These are phyloP conservation scores for Eucalyptus lansdowneana DNA, from an alignment of 345 rosid species.

Conservation along the genomic window DNA sequence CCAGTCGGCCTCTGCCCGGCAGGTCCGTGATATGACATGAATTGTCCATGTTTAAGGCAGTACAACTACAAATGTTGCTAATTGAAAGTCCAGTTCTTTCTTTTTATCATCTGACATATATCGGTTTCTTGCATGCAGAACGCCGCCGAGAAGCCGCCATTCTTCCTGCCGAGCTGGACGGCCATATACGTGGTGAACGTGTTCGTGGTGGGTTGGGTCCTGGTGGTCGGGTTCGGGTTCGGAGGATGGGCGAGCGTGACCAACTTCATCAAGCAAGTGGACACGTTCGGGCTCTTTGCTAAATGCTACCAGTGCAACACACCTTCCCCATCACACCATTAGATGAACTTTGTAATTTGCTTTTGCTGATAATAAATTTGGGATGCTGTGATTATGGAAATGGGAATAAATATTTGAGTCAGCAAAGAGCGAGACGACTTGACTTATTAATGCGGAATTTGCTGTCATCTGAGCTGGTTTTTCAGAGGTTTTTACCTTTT, in stretches of 20 bases:
- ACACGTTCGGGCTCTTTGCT: constrained; percentile 82
- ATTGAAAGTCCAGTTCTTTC: not conserved
- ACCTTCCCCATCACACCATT: not conserved
- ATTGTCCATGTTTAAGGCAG: not conserved
- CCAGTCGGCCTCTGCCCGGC: constrained; percentile 54
- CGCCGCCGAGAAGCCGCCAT: constrained; percentile 67
- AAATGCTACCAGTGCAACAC: constrained; percentile 81
- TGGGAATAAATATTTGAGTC: not conserved
- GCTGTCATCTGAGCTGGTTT: not conserved
- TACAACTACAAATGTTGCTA: not conserved
- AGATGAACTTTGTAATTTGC: not conserved
- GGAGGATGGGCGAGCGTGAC: constrained; percentile 91
- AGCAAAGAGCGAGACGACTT: not conserved
- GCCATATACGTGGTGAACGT: constrained; percentile 47
- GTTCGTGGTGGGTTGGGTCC: constrained; percentile 48
- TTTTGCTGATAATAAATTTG: not conserved
- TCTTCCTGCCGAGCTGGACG: constrained; percentile 63
- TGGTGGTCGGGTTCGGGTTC: constrained; percentile 65
- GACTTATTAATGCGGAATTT: not conserved
- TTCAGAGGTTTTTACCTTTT: not conserved
- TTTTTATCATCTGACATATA: not conserved
- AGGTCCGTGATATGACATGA: constrained; percentile 12
- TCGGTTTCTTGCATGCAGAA: constrained; percentile 15
- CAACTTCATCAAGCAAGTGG: constrained; percentile 65
- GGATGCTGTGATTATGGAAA: not conserved